Base-by-base conservation (phyloP, 805 yeast species). In the Ogataea methanolica region DNA sequence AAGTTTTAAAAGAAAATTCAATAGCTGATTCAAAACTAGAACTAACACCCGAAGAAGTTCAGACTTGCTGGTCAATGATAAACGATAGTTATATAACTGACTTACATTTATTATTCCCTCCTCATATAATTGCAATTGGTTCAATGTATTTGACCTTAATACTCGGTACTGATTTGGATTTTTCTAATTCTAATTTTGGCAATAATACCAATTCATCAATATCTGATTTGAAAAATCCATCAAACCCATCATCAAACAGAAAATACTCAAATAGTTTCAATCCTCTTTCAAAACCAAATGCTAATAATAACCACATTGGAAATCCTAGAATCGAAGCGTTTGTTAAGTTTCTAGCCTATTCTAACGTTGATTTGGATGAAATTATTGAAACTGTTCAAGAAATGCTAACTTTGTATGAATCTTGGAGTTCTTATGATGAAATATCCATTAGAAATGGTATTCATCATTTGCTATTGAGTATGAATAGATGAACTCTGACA, bases 41-140 rank as follows among this genome's bases (percentile, higher is more conserved):
- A 21, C 59, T 85, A 4, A 62, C 79, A 0, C 74, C 78, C 3
- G 87, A 81, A 39, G 97, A 91, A 58, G 62, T 85, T 33, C 97
- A 92, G 60, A 81, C 86, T 40, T 74, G 88, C 9, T 94, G 98
- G 97, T 85, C 95, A 0, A 73, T 91, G 43, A 77, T 94, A 35
- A 94, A 90, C 63, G 98, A 92, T 62, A 80, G 91, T 52, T 91
- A 86, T 63, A 82, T 89, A 40, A 89, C 96, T 0, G 98, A 94
- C 63, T 70, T 88, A 16, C 92, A 88, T 48, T 66, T 94, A 41
- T 62, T 91, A 15, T 83, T 80, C 53, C 92, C 98, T 0, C 99
- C 99, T 0, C 96, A 91, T 67, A 79, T 90, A 11, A 77, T 91
- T 8, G 96, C 97, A 3, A 67, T 85, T 36, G 80, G 94, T 0